phyloP scores from a whole-genome alignment of 2,329 filamentous ascomycete genomes.

The Dryadomyces quercivorus region DNA sequence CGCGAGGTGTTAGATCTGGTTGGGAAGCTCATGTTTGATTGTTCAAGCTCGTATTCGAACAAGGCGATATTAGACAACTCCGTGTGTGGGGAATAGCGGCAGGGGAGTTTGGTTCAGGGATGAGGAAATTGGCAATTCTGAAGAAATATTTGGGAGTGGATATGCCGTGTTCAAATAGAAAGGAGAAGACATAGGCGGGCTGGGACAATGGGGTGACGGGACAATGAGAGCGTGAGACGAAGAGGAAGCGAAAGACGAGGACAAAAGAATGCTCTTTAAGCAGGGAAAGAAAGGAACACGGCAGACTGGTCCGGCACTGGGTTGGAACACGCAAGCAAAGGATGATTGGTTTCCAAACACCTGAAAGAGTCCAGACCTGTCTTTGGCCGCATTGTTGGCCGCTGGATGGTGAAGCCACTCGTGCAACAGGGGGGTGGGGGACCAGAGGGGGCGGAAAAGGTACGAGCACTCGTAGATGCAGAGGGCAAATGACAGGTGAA shows the following conservation, averaged over 20 bases:
- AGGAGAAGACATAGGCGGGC: background rate
- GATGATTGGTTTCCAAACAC: too few relatives aligned
- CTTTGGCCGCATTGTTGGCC: too few relatives aligned
- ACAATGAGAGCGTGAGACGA: background rate
- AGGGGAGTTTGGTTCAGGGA: background rate
- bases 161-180: background rate
- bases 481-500: background rate
- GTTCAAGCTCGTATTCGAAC: background rate
- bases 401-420: too few relatives aligned
- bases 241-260: too few relatives aligned
- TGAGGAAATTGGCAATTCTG: slow-evolving; percentile 1
- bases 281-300: background rate
- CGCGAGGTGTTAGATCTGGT: slow-evolving; percentile 6
- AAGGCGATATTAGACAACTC: background rate
- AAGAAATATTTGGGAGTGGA: background rate
- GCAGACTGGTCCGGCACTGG: background rate
- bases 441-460: background rate
- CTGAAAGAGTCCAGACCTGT: too few relatives aligned
- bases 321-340: too few relatives aligned
- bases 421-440: too few relatives aligned
- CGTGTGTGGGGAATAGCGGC: background rate
- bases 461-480: too few relatives aligned
- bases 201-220: background rate
- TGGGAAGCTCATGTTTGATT: background rate
- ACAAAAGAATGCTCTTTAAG: too few relatives aligned